Conservation (phyloP, 768 basidiomycete species). For the Dioszegia aurantiaca region DNA sequence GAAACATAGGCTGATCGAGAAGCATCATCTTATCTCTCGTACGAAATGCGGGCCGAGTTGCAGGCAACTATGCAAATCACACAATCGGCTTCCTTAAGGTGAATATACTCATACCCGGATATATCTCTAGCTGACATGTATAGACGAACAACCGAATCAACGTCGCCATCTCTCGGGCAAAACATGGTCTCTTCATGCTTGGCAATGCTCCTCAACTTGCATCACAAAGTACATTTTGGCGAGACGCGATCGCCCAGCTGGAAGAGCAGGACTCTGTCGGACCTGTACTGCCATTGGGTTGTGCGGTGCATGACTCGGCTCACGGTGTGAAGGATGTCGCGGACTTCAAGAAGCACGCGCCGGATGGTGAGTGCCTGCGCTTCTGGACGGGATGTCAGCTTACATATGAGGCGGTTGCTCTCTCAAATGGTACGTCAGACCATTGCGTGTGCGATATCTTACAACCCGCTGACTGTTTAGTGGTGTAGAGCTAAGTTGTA, state of each 20-base stretch:
- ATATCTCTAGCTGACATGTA: background rate
- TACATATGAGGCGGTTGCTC: slow-evolving; percentile 13
- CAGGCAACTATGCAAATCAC: slow-evolving; percentile 41
- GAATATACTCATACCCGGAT: slow-evolving; percentile 6
- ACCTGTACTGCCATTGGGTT: slow-evolving; percentile 12
- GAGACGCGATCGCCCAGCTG: slow-evolving; percentile 11
- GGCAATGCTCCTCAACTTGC: slow-evolving; percentile 58
- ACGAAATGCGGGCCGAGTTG: slow-evolving; percentile 62
- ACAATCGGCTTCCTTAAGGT: slow-evolving; percentile 74
- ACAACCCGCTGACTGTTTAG: slow-evolving; percentile 1
- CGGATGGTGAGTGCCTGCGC: slow-evolving; percentile 15
- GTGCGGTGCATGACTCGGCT: slow-evolving; percentile 9
- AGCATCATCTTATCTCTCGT: slow-evolving; percentile 69
- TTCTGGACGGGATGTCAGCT: background rate
- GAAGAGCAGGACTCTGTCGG: slow-evolving; percentile 6
- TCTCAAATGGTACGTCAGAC: slow-evolving; percentile 2
- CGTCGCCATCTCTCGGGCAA: slow-evolving; percentile 71
- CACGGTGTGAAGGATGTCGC: background rate
- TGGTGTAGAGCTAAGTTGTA: slow-evolving; percentile 14
- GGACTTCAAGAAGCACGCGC: slow-evolving; percentile 14
- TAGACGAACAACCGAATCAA: slow-evolving; percentile 37
- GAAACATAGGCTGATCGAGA: background rate
- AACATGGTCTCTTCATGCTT: slow-evolving; percentile 69
- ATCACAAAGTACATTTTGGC: slow-evolving; percentile 16
- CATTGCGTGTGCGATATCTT: background rate